Conservation (phyloP, 129 eudicot species). For the Escallonia rubra region DNA sequence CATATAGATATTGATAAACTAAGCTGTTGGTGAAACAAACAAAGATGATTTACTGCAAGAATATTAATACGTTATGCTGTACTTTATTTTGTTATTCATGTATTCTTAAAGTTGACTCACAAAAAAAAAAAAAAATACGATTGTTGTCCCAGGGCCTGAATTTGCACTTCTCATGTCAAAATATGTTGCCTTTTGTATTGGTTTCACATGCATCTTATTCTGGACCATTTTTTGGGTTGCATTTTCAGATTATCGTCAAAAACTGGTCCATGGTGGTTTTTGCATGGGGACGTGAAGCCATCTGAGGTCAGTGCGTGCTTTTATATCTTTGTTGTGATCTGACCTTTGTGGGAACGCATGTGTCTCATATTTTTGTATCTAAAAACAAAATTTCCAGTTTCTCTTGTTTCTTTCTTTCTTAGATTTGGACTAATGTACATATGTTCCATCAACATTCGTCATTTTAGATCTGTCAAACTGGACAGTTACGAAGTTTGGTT, state of each 20-base stretch:
- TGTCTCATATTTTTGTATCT: too few species aligned
- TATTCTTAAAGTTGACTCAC: neutral
- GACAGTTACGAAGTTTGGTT: too few species aligned
- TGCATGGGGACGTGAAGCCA: conserved; percentile 45
- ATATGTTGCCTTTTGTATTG: neutral
- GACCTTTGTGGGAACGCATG: neutral
- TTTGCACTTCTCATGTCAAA: neutral
- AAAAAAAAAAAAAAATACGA: neutral
- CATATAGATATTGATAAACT: too few species aligned
- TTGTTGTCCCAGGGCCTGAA: neutral
- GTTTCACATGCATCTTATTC: conserved; percentile 6
- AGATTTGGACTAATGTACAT: too few species aligned
- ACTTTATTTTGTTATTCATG: too few species aligned
- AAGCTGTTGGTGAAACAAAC: too few species aligned
- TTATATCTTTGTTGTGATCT: neutral
- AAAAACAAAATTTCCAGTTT: too few species aligned
- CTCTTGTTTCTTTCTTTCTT: too few species aligned
- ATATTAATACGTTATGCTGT: too few species aligned
- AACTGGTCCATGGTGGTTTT: conserved; percentile 85
- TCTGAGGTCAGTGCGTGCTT: conserved; percentile 30
- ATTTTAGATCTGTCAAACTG: too few species aligned
- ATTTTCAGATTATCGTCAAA: conserved; percentile 42
- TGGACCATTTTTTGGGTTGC: neutral
- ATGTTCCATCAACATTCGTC: too few species aligned
- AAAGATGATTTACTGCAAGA: too few species aligned